Base-by-base conservation (phyloP, 208 protist genomes). In the Balamuthia mandrillaris region DNA sequence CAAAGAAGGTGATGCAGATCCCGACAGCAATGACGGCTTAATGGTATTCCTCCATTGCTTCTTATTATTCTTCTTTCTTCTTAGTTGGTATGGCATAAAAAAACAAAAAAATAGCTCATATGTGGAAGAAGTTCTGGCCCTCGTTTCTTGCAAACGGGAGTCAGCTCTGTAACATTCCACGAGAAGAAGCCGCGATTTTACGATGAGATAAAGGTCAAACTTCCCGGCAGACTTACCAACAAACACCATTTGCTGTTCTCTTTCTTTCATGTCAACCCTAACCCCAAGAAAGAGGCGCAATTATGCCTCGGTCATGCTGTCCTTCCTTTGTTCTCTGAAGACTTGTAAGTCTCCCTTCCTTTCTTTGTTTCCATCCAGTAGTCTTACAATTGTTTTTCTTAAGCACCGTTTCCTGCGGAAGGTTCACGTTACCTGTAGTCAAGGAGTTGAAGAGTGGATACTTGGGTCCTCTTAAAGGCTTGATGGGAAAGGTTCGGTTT, bases 231-330 rank as follows among this genome's bases (percentile, higher is more conserved):
- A 27, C 35, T 90, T 5, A 88, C 72, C 4, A 41, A 31, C 2
- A 58, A 85, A 33, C 88, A 90, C 41, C 88, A 90, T 68, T 24
- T 90, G 31, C 24, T 90, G 1, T 37, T 90, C 0, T 88, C 88
- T 1, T 87, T 90, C 29, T 90, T 82, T 45, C 88, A 90, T 49
- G 41, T 90, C 4, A 56, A 75, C 37, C 24, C 33, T 16, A 44
- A 39, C 14, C 37, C 24, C 33, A 72, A 72, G 7, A 72, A 72
- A 39, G 61, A 16, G 18, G 14, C 7, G 12, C 61, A 45, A 31
- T n/a, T 45, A 9, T n/a, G n/a, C 33, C 29, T 72, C 24, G 61
- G 61, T 21, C 33, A 72, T n/a, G 29, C 61, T 45, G 61, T 72
- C 10, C 61, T 72, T 31, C 61, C 61, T 16, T 39, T 72, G 33